Evolutionary conservation across 768 basidiomycete species (phyloP).

Genomic region (Phaeotremella skinneri): DNA sequence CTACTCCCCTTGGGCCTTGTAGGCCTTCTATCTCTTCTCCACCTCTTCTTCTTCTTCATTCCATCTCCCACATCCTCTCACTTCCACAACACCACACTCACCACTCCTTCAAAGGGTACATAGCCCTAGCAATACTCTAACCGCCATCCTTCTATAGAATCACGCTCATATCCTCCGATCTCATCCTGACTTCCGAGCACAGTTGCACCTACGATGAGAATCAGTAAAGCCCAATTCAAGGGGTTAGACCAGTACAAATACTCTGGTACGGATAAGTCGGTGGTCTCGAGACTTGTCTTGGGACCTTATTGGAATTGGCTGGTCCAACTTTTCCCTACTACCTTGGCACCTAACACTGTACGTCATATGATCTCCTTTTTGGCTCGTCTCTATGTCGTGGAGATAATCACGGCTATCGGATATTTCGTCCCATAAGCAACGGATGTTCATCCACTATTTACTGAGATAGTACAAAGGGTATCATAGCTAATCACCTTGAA

Average conservation of each 20-base stretch:
- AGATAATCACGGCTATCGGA: not conserved
- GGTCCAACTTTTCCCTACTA: conserved; percentile 79
- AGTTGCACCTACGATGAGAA: conserved; percentile 29
- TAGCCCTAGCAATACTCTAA: no score
- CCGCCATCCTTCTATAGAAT: no score
- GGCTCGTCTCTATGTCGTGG: conserved; percentile 8
- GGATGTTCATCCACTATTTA: no score
- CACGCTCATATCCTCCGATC: no score
- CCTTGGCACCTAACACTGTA: conserved; percentile 85
- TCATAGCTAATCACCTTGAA: not conserved
- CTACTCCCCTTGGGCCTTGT: not conserved
- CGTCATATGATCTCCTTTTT: conserved; percentile 41
- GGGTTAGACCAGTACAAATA: conserved; percentile 77
- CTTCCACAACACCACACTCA: no score
- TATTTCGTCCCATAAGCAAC: not conserved
- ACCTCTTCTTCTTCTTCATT: not conserved
- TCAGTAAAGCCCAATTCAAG: conserved; percentile 65
- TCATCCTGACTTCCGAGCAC: no score
- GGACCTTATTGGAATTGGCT: conserved; percentile 89
- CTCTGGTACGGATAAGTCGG: conserved; percentile 74
- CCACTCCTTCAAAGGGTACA: no score
- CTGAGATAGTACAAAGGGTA: not conserved
- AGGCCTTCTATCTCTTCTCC: not conserved
- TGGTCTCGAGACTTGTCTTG: conserved; percentile 56
- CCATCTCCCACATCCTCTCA: not conserved